Conservation (phyloP, 1,284 basidiomycete species). For the Trichosporon sp. region DNA sequence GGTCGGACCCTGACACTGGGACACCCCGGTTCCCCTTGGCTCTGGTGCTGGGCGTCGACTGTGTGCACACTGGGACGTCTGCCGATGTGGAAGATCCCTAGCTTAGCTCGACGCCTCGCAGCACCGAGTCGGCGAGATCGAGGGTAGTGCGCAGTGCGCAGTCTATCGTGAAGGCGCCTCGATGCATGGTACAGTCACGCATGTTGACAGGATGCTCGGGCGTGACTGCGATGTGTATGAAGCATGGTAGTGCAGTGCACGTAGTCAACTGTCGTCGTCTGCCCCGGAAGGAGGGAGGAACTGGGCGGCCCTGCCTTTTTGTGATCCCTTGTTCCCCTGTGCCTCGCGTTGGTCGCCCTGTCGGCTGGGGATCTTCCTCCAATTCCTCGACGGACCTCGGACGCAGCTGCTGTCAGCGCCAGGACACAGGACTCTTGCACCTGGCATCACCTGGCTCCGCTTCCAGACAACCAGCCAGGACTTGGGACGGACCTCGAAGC, state of each 20-base stretch:
- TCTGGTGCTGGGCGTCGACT: not conserved
- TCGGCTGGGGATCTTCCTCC: not conserved
- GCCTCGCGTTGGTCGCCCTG: not conserved
- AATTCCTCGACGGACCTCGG: not conserved
- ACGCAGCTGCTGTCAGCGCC: too few species aligned
- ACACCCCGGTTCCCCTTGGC: not conserved
- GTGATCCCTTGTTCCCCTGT: constrained; percentile 7
- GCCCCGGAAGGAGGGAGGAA: not conserved
- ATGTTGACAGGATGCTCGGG: not conserved
- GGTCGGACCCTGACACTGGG: not conserved
- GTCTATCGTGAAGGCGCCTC: not conserved
- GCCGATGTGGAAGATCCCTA: not conserved
- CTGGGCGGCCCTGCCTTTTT: not conserved
- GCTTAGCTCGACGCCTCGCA: not conserved
- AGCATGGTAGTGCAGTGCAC: not conserved
- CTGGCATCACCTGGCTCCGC: not conserved
- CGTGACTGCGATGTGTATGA: not conserved
- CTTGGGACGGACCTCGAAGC: too few species aligned
- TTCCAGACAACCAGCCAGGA: not conserved
- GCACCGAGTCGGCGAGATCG: not conserved
- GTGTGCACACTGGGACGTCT: not conserved
- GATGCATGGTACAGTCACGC: not conserved
- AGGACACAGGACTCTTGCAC: too few species aligned
- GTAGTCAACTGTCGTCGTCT: not conserved
- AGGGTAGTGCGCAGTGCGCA: not conserved